Conservation (phyloP, 805 yeast species). For the Teunomyces stri region DNA sequence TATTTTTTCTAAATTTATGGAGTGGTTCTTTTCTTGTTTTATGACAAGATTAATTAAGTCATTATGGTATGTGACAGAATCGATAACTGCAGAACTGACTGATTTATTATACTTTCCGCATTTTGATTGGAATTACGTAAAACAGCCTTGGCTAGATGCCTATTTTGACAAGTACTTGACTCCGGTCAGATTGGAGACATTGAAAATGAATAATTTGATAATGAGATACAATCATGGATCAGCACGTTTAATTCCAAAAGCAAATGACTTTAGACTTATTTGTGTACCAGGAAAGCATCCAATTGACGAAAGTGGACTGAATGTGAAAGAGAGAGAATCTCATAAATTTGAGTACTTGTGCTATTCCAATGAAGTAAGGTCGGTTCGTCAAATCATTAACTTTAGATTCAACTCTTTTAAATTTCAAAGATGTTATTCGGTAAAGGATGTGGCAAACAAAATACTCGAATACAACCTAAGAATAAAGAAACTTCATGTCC, state of each 20-base stretch:
- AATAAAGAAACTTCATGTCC: slow-evolving; percentile 4
- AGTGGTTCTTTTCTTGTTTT: slow-evolving; percentile 56
- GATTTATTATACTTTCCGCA: slow-evolving; percentile 54
- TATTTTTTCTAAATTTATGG: slow-evolving; percentile 42
- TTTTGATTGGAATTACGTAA: slow-evolving; percentile 50
- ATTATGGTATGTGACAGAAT: slow-evolving; percentile 68
- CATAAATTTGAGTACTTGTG: slow-evolving; percentile 32
- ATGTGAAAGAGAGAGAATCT: slow-evolving; percentile 22
- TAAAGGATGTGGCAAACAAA: slow-evolving; percentile 41
- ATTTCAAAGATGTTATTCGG: slow-evolving; percentile 33
- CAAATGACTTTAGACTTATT: slow-evolving; percentile 56
- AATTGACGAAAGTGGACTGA: background rate
- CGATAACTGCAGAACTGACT: slow-evolving; percentile 23
- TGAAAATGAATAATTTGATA: slow-evolving; percentile 1
- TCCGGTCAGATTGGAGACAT: slow-evolving; percentile 2
- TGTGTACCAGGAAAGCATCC: slow-evolving; percentile 44
- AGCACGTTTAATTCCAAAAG: slow-evolving; percentile 59
- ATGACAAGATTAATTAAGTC: slow-evolving; percentile 47
- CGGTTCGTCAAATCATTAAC: slow-evolving; percentile 38
- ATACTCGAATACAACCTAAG: slow-evolving; percentile 38
- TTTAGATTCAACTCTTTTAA: slow-evolving; percentile 10
- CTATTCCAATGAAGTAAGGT: slow-evolving; percentile 40
- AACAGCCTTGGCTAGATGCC: slow-evolving; percentile 38
- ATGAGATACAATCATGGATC: slow-evolving; percentile 32
- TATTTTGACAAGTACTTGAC: slow-evolving; percentile 43